phyloP scores from a whole-genome alignment of 495 filamentous ascomycete genomes.

The Aspergillus sparsus region DNA sequence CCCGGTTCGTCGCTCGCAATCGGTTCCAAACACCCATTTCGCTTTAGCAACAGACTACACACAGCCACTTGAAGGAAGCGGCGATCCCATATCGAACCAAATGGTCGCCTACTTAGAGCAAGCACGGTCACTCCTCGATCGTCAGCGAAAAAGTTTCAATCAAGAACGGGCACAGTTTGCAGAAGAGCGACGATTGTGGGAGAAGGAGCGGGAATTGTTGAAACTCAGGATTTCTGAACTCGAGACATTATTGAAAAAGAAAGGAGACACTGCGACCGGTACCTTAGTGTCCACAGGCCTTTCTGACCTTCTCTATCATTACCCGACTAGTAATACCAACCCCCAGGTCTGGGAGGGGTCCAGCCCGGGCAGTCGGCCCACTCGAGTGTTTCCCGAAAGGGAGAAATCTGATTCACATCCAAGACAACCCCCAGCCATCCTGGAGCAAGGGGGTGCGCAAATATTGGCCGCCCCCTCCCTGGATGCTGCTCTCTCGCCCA shows the following conservation, averaged over 20 bases:
- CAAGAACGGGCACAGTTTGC: constrained; percentile 42
- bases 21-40: constrained; percentile 39
- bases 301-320: constrained; percentile 5
- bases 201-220: constrained; percentile 41
- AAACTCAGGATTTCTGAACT: constrained; percentile 43
- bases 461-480: constrained; percentile 34
- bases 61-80: constrained; percentile 15
- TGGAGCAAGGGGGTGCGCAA: constrained; percentile 28
- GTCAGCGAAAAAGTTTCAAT: constrained; percentile 42
- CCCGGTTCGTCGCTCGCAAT: constrained; percentile 42
- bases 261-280: constrained; percentile 19
- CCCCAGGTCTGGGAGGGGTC: constrained; percentile 49
- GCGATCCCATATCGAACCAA: constrained; percentile 22
- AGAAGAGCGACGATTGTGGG: constrained; percentile 45
- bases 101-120: constrained; percentile 42
- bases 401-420: constrained; percentile 30
- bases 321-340: constrained; percentile 3
- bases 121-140: constrained; percentile 44
- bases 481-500: constrained; percentile 47
- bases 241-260: constrained; percentile 32
- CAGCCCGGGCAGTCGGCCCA: constrained; percentile 41
- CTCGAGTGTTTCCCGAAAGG: constrained; percentile 44
- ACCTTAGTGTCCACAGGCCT: constrained; percentile 8
- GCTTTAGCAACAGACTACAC: constrained; percentile 25
- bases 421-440: constrained; percentile 23